Evolutionary conservation across 192 early-diverging fungal species (phyloP), one percentile per base, ranked within the genome.

Genomic region (Podila horticola): DNA sequence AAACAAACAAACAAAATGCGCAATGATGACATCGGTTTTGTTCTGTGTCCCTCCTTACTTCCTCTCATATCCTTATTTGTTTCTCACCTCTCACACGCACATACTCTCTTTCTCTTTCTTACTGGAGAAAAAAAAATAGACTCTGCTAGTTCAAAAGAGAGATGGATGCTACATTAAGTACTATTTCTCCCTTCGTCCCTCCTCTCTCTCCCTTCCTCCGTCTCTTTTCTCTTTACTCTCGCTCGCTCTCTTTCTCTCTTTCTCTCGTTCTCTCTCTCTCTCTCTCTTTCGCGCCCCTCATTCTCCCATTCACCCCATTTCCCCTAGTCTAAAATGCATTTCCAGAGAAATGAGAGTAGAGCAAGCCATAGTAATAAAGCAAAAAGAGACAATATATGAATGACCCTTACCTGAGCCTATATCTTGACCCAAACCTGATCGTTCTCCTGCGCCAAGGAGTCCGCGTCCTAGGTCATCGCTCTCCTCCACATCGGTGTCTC

Each of bases 391-490:
- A 24, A 20, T 7, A 5, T 6, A 26, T 31, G 22, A 48, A 58
- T 68, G 66, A 41, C 55, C 20, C 68, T 67, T 69, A 68, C 65
- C 79, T 72, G 71, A 74, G 36, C 31, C 57, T 62, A 36, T 26
- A 66, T 82, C 59, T 41, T 62, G 66, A 48, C 64, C 60, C 75
- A 69, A 60, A 49, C 50, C 51, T 29, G 36, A 34, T 73, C 51
- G 28, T n/a, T 51, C 17, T 68, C 66, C 17, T 36, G 41, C 41
- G 41, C 41, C 41, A 45, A 45, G 41, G 41, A 15, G 41, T 17
- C 41, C 41, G 41, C 4, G 11, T 45, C 41, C 41, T 45, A 45
- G 41, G 57, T 5, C 58, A 57, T 34, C 68, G 28, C 28, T 67
- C 64, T 33, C 58, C 8, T 63, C 26, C 30, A 66, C 29, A 45